phyloP scores from a whole-genome alignment of 352 stramenopile species.

The Sclerospora graminicola region DNA sequence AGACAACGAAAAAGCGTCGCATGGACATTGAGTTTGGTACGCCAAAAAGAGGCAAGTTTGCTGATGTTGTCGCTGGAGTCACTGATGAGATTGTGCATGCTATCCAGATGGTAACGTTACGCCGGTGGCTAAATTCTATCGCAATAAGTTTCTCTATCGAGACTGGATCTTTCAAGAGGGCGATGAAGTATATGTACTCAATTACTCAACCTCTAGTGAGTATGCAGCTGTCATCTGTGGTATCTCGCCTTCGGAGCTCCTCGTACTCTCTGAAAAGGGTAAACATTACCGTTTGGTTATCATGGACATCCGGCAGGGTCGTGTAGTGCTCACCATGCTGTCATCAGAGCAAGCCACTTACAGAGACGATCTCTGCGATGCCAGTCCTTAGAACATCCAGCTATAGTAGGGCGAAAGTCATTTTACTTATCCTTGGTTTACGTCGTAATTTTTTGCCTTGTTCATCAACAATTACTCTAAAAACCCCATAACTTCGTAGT shows the following conservation, averaged over 20 bases:
- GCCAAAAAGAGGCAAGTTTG: neutral
- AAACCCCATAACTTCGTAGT: neutral
- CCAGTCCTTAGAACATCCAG: constrained; percentile 33
- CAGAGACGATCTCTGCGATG: constrained; percentile 34
- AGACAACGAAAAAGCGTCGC: constrained; percentile 58
- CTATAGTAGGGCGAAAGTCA: constrained; percentile 4
- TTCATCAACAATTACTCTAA: constrained; percentile 10
- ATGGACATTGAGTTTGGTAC: constrained; percentile 34
- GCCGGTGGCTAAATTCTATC: constrained; percentile 52
- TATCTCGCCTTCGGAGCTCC: constrained; percentile 58
- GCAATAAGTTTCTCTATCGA: constrained; percentile 66
- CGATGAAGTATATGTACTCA: constrained; percentile 67
- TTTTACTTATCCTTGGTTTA: constrained; percentile 16
- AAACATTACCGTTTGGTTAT: constrained; percentile 68
- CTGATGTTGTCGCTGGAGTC: constrained; percentile 2
- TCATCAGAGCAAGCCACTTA: constrained; percentile 35
- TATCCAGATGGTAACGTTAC: constrained; percentile 22
- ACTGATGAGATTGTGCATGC: constrained; percentile 12
- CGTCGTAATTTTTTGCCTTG: constrained; percentile 25
- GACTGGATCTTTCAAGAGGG: constrained; percentile 71
- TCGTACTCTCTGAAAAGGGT: constrained; percentile 73
- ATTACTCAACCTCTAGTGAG: constrained; percentile 39
- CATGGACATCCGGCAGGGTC: constrained; percentile 62
- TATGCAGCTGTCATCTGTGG: constrained; percentile 63
- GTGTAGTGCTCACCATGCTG: constrained; percentile 43